These are phyloP conservation scores for Beauveria brongniartii DNA, from an alignment of 2,329 filamentous ascomycete species.

Conservation along the genomic window DNA sequence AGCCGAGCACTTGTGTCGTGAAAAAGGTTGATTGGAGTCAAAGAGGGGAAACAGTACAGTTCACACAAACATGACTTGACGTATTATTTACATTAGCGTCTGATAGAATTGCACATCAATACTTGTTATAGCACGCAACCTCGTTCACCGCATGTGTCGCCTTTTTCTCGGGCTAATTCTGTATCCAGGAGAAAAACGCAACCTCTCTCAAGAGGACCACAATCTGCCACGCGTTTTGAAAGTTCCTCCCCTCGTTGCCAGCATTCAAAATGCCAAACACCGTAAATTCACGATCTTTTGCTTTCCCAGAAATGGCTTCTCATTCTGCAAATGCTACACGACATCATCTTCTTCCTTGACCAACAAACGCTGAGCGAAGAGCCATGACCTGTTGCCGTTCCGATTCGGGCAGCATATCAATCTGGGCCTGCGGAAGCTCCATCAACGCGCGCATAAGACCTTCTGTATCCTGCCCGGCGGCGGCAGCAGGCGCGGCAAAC, in stretches of 20 bases:
- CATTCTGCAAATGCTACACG: not conserved
- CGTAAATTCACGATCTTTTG: not conserved
- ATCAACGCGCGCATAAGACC: constrained; percentile 75
- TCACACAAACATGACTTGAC: not conserved
- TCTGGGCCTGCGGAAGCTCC: constrained; percentile 68
- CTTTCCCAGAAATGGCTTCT: too few relatives aligned
- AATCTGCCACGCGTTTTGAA: too few relatives aligned
- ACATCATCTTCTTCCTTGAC: constrained; percentile 24
- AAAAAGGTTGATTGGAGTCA: not conserved
- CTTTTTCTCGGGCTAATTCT: not conserved
- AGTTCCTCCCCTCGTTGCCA: not conserved
- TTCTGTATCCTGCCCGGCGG: constrained; percentile 51
- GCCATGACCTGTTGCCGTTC: constrained; percentile 74
- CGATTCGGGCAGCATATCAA: constrained; percentile 68
- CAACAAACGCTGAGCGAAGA: constrained; percentile 57
- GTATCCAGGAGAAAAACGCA: not conserved
- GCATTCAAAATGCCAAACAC: constrained; percentile 1
- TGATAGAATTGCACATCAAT: not conserved
- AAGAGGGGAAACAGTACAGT: not conserved
- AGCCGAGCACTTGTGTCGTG: not conserved
- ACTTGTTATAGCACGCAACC: not conserved
- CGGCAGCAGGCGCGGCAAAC: constrained; percentile 35
- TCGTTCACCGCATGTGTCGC: too few relatives aligned
- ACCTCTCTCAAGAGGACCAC: not conserved
- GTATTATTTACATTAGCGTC: not conserved